A percentile compares a stretch with the other conserved stretches of the same genome.
phyloP scores from a whole-genome alignment of 768 basidiomycete genomes.

The Cystobasidium tubakii region DNA sequence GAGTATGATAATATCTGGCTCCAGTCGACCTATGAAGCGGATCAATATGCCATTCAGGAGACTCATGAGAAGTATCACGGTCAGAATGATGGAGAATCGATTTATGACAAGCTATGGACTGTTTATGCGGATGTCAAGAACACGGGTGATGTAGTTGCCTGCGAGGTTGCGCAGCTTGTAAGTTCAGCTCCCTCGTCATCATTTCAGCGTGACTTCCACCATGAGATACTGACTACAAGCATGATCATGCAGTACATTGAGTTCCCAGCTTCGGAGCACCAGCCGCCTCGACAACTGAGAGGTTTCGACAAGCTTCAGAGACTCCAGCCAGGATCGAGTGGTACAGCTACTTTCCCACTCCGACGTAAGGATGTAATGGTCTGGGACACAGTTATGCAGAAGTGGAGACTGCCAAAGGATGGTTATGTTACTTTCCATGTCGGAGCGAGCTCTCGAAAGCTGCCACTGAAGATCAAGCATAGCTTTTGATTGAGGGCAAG shows the following conservation, averaged over 20 bases:
- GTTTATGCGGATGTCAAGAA: slow-evolving; percentile 49
- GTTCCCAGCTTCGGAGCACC: slow-evolving; percentile 46
- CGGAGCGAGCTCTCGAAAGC: slow-evolving; percentile 39
- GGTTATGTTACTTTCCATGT: slow-evolving; percentile 39
- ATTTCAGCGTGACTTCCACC: neutral
- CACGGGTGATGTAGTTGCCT: slow-evolving; percentile 47
- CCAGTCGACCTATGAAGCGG: slow-evolving; percentile 40
- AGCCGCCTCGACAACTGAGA: slow-evolving; percentile 48
- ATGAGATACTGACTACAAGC: neutral
- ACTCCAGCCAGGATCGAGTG: slow-evolving; percentile 44
- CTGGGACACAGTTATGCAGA: slow-evolving; percentile 35
- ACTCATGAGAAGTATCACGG: slow-evolving; percentile 49
- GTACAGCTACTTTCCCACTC: slow-evolving; percentile 46
- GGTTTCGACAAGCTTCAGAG: slow-evolving; percentile 48
- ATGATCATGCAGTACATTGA: slow-evolving; percentile 46
- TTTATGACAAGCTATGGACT: slow-evolving; percentile 48
- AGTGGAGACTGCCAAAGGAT: slow-evolving; percentile 41
- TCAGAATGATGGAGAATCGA: slow-evolving; percentile 32
- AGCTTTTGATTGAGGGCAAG: neutral
- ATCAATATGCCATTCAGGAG: slow-evolving; percentile 46
- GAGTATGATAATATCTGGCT: slow-evolving; percentile 39
- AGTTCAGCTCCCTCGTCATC: slow-evolving; percentile 38
- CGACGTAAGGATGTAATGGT: slow-evolving; percentile 36
- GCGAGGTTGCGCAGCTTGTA: slow-evolving; percentile 50
- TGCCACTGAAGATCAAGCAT: slow-evolving; percentile 27